Evolutionary conservation across 192 early-diverging fungal species (phyloP).

Genomic region (Geosiphon pyriformis): DNA sequence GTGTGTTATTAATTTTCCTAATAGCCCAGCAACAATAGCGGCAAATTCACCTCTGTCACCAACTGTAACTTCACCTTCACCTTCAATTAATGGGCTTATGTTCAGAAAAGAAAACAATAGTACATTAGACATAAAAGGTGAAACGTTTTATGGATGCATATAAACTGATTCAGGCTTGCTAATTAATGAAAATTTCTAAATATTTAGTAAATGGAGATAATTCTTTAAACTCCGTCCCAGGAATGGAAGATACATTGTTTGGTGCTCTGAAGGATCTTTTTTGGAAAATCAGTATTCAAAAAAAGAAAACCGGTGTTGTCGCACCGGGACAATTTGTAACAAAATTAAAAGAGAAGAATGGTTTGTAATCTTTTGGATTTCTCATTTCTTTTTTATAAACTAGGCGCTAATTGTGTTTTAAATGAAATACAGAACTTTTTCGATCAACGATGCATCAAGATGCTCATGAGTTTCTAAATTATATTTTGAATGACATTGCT

Average conservation of each 20-base stretch:
- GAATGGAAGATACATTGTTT: constrained; percentile 79
- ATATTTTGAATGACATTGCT: constrained; percentile 82
- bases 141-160: background rate
- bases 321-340: constrained; percentile 80
- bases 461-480: constrained; percentile 98
- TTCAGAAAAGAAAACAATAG: constrained; percentile 6
- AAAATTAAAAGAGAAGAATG: constrained; percentile 91
- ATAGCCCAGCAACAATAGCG: constrained; percentile 29
- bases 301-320: constrained; percentile 77
- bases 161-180: background rate
- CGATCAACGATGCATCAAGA: constrained; percentile 94
- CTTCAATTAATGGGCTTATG: constrained; percentile 15
- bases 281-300: constrained; percentile 70
- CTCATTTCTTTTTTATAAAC: constrained; percentile 11
- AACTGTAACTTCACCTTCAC: constrained; percentile 25
- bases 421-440: constrained; percentile 56
- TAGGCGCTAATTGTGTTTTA: background rate
- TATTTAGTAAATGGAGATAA: constrained; percentile 4
- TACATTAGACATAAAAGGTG: background rate
- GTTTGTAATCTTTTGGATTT: constrained; percentile 36
- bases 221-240: constrained; percentile 27
- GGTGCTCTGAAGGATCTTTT: constrained; percentile 83
- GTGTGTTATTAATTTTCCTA: constrained; percentile 76
- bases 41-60: constrained; percentile 36
- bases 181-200: background rate